Base-by-base conservation (phyloP, 495 filamentous ascomycete genomes). In the Neurospora tetrasperma region DNA sequence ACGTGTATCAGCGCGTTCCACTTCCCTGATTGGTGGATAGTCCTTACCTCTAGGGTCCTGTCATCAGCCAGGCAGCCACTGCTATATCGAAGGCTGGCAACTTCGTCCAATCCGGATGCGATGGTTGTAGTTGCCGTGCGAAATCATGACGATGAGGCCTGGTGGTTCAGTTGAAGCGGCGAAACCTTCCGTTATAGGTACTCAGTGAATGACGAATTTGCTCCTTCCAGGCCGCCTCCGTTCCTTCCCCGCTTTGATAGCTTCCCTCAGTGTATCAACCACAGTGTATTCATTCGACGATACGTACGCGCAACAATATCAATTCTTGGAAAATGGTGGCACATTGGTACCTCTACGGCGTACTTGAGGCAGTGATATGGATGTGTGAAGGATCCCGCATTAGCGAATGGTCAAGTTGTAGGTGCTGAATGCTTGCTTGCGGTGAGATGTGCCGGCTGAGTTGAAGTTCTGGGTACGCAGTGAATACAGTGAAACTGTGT, bases 1-100 rank as follows among this genome's bases (percentile, higher is more conserved):
- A 74, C 74, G 78, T 81, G 76, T 78, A 78, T 75, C 69, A 79
- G 31, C 79, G 79, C 78, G 79, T 81, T 73, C 73, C 71, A 39
- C 12, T 20, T 41, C 69, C 40, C n/a, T 80, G 75, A 81, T 81
- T 81, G 79, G 79, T 76, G 73, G 74, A 35, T 75, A 71, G 70
- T 18, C 69, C 73, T 54, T 70, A 38, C 27, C 27, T 31, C 27
- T 31, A 31, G 27, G 27, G 27, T 31, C 27, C 27, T 31, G 27
- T 38, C 44, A 46, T 46, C 8, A 46, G 44, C 44, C n/a, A 46
- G 35, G 3, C 1, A 8, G 39, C 7, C 39, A 39, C 44, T 48
- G 9, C 44, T 48, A n/a, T 48, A 48, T 48, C n/a, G 44, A 48
- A n/a, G n/a, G 20, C 44, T 11, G n/a, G 10, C 44, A 7, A 59